Evolutionary conservation across 176 grass and related monocot species (phyloP).

Genomic region (Hyparrhenia diplandra): DNA sequence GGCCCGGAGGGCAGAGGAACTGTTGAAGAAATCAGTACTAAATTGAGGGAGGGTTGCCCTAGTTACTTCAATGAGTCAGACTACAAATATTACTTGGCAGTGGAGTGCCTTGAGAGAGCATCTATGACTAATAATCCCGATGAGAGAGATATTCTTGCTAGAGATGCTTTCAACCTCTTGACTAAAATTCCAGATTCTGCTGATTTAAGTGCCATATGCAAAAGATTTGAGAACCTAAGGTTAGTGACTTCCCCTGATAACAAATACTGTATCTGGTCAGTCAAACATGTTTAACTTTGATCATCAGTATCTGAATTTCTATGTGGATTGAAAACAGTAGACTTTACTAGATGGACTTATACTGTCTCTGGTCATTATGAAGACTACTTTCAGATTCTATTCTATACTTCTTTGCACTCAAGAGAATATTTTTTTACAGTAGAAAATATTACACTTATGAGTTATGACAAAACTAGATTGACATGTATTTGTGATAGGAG

Average conservation of each 20-base stretch:
- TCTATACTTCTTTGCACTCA: background rate
- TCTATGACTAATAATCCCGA: slow-evolving; percentile 54
- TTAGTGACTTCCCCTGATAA: slow-evolving; percentile 22
- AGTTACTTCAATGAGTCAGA: slow-evolving; percentile 97
- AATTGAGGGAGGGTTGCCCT: slow-evolving; percentile 86
- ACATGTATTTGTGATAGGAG: background rate
- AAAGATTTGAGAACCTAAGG: slow-evolving; percentile 96
- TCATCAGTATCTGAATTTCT: background rate
- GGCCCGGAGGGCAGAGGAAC: slow-evolving; percentile 82
- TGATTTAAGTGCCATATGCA: slow-evolving; percentile 88
- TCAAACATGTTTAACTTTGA: background rate
- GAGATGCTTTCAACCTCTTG: slow-evolving; percentile 84
- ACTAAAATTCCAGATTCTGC: slow-evolving; percentile 78
- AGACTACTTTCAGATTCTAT: background rate
- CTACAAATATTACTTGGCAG: slow-evolving; percentile 90
- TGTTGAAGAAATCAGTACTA: slow-evolving; percentile 86
- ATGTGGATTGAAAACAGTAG: background rate
- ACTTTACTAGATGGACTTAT: background rate
- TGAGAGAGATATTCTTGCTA: slow-evolving; percentile 76
- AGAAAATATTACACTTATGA: background rate
- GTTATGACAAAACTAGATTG: background rate
- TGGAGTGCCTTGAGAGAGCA: slow-evolving; percentile 89
- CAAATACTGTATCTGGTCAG: background rate
- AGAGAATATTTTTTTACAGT: background rate
- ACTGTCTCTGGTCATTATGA: background rate